Evolutionary conservation across 2,329 filamentous ascomycete genomes (phyloP), one percentile per base, ranked within the genome.

Genomic region (Microsporum audouinii): DNA sequence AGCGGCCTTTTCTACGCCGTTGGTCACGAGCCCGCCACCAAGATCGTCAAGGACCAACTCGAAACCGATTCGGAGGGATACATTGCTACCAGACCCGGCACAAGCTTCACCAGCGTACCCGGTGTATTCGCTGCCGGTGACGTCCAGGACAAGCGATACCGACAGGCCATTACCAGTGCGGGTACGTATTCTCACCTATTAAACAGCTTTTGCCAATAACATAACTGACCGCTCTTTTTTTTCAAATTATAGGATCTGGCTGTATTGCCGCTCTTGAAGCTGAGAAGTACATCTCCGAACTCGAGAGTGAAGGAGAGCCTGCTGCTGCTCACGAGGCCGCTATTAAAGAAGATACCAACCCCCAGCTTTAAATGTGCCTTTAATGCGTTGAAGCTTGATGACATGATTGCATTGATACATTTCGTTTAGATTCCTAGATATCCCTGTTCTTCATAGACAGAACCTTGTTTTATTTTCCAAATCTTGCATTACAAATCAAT

Each of bases 1-100:
- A 95, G 88, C 75, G 94, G 94, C 33, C 81, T 99, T 29, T 99
- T 99, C 78, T 99, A 99, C 76, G 94, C 95, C 70, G 88, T 99
- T 59, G 94, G 94, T 29, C 94, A 99, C 77, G 92, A 96, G 73
- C 94, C 94, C 10, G 95, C 94, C 57, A 97, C 90, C 0, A 71
- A 77, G n/a, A 81, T 99, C 45, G 88, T 99, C 77, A 95, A 94
- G 83, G 90, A 84, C 59, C 91, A 97, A 79, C 71, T 99, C 63
- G 83, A 94, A 64, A 88, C 88, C 70, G 95, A 99, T 71, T 82
- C 84, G 65, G 92, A 99, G 65, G 91, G 90, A 27, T 99, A 99
- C 77, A 84, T 99, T 63, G 75, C 91, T 68, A 99, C 94, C 61
- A 84, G 88, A 75, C 88, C 94, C 2, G 95, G 94, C 61, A 92